Evolutionary conservation across 805 yeast genomes (phyloP).

Genomic region (Metschnikowia colocasiae): DNA sequence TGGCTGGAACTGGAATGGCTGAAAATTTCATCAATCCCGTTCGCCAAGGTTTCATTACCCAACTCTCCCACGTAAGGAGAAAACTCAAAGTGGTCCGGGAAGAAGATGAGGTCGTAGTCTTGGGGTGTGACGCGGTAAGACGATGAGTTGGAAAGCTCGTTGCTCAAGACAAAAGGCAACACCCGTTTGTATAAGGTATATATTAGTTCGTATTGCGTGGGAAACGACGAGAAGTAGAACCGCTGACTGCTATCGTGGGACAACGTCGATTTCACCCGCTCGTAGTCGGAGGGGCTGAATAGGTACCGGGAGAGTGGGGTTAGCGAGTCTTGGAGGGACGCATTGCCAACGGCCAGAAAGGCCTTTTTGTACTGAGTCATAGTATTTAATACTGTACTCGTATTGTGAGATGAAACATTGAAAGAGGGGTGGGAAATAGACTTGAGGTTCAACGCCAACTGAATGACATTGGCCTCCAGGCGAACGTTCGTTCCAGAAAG

Average conservation of each 20-base stretch:
- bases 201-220: conserved; percentile 27
- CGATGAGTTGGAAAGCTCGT: conserved; percentile 19
- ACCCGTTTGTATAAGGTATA: conserved; percentile 27
- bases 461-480: conserved; percentile 31
- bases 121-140: conserved; percentile 22
- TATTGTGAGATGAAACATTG: background rate
- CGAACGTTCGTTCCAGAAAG: conserved; percentile 29
- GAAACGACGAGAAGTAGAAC: conserved; percentile 23
- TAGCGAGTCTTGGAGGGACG: conserved; percentile 27
- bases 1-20: background rate
- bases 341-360: conserved; percentile 24
- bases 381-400: background rate
- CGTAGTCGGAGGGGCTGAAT: conserved; percentile 28
- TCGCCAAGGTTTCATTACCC: background rate
- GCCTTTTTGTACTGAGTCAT: conserved; percentile 2
- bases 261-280: background rate
- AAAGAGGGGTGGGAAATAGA: conserved; percentile 24
- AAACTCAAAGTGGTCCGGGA: conserved; percentile 8
- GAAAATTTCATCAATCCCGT: conserved; percentile 1
- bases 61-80: conserved; percentile 9
- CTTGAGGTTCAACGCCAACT: conserved; percentile 27
- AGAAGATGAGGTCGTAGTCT: conserved; percentile 23
- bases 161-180: conserved; percentile 24
- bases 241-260: background rate
- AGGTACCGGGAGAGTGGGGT: conserved; percentile 17